Conservation (phyloP, 805 yeast species). For the Lachancea sp. region DNA sequence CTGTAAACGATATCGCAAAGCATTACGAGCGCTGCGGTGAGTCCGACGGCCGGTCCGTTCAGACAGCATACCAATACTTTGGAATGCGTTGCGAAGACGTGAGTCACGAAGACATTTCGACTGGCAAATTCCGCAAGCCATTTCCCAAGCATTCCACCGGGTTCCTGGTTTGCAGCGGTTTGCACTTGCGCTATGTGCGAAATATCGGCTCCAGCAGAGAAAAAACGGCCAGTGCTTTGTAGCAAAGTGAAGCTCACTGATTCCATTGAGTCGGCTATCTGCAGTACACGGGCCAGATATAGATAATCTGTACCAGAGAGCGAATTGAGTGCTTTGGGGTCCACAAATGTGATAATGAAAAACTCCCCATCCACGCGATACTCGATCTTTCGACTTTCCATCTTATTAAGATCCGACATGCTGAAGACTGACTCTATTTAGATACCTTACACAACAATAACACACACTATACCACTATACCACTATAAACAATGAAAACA, state of each 20-base stretch:
- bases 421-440: not conserved
- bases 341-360: slow-evolving; percentile 59
- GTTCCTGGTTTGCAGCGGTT: slow-evolving; percentile 8
- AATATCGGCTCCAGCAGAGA: slow-evolving; percentile 82
- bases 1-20: slow-evolving; percentile 72
- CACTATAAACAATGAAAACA: too few species aligned
- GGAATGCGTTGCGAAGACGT: slow-evolving; percentile 59
- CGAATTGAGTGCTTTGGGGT: slow-evolving; percentile 60
- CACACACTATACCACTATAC: too few species aligned
- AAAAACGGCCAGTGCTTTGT: slow-evolving; percentile 65
- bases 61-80: slow-evolving; percentile 67
- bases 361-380: slow-evolving; percentile 25
- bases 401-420: slow-evolving; percentile 6
- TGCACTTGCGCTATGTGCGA: slow-evolving; percentile 24
- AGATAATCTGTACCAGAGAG: slow-evolving; percentile 59
- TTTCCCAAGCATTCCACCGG: slow-evolving; percentile 28
- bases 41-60: slow-evolving; percentile 85
- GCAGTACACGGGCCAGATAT: slow-evolving; percentile 50
- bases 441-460: not conserved
- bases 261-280: slow-evolving; percentile 56
- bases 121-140: slow-evolving; percentile 60
- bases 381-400: slow-evolving; percentile 13
- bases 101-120: slow-evolving; percentile 63
- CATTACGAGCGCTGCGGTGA: slow-evolving; percentile 67
- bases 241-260: slow-evolving; percentile 58